Percentiles rank a stretch among this genome's conserved stretches.
These are phyloP conservation scores for Rhizomucor pusillus DNA, from an alignment of 371 early-diverging fungal genomes.

Conservation along the genomic window DNA sequence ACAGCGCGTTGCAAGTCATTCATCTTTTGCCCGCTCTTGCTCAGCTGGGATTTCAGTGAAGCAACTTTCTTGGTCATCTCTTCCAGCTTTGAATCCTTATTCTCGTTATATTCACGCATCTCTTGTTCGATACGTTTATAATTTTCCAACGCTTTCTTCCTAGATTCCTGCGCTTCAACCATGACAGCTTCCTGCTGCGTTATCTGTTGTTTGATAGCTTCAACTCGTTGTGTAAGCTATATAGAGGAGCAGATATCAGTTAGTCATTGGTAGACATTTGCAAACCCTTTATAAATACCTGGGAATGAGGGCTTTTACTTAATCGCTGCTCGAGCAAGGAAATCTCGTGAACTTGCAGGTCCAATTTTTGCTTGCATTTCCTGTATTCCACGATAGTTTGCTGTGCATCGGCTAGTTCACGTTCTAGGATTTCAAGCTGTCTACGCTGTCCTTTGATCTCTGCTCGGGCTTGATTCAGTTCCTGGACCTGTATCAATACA, in stretches of 20 bases:
- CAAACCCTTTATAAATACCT: conserved; percentile 27
- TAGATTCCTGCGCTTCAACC: conserved; percentile 38
- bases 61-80: conserved; percentile 70
- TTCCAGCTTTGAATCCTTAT: conserved; percentile 82
- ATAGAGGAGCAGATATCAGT: conserved; percentile 20
- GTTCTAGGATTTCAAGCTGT: conserved; percentile 46
- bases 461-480: conserved; percentile 55
- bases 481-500: conserved; percentile 71
- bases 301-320: conserved; percentile 67
- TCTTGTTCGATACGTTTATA: conserved; percentile 75
- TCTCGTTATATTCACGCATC: conserved; percentile 83
- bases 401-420: conserved; percentile 36
- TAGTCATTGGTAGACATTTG: neutral
- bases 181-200: conserved; percentile 25
- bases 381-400: conserved; percentile 44
- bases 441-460: conserved; percentile 49
- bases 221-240: conserved; percentile 43
- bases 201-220: conserved; percentile 34
- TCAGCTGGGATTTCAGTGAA: conserved; percentile 51
- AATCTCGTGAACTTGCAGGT: conserved; percentile 73
- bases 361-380: conserved; percentile 57
- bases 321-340: conserved; percentile 68
- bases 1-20: conserved; percentile 72
- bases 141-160: conserved; percentile 38
- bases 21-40: conserved; percentile 50